phyloP scores from a whole-genome alignment of 1,284 basidiomycete species.

The Taiwanofungus camphoratus region DNA sequence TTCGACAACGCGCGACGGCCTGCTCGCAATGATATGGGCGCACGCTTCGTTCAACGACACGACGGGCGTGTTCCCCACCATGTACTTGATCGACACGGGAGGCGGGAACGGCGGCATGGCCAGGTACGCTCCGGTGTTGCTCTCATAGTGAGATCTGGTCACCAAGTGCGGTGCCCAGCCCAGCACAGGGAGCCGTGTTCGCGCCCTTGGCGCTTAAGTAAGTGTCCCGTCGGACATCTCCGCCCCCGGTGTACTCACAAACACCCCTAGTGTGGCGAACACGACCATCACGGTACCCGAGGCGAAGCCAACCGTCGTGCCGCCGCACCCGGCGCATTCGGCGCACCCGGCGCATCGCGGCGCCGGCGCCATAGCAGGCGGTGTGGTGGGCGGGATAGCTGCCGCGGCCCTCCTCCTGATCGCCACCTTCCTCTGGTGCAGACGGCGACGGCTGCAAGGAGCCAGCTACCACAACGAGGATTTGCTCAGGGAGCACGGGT shows the following conservation, averaged over 20 bases:
- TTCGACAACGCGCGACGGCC: constrained; percentile 13
- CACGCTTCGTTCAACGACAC: constrained; percentile 19
- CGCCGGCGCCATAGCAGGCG: constrained; percentile 16
- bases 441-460: constrained; percentile 4
- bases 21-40: constrained; percentile 20
- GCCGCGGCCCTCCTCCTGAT: constrained; percentile 5
- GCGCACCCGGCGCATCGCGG: not conserved
- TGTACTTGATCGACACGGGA: constrained; percentile 15
- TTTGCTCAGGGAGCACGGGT: not conserved
- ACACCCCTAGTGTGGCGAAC: constrained; percentile 15
- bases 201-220: constrained; percentile 20
- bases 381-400: constrained; percentile 14
- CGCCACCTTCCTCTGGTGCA: constrained; percentile 9
- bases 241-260: not conserved
- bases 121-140: constrained; percentile 11
- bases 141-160: not conserved
- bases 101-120: constrained; percentile 8
- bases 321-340: not conserved
- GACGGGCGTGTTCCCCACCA: constrained; percentile 14
- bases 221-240: not conserved
- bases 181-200: constrained; percentile 19
- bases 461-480: constrained; percentile 5
- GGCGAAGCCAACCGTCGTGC: not conserved
- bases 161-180: constrained; percentile 4
- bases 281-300: constrained; percentile 10